A percentile compares a stretch with the other conserved stretches of the same genome.
Conservation (phyloP, 768 basidiomycete species). For the Galerina sulciceps region DNA sequence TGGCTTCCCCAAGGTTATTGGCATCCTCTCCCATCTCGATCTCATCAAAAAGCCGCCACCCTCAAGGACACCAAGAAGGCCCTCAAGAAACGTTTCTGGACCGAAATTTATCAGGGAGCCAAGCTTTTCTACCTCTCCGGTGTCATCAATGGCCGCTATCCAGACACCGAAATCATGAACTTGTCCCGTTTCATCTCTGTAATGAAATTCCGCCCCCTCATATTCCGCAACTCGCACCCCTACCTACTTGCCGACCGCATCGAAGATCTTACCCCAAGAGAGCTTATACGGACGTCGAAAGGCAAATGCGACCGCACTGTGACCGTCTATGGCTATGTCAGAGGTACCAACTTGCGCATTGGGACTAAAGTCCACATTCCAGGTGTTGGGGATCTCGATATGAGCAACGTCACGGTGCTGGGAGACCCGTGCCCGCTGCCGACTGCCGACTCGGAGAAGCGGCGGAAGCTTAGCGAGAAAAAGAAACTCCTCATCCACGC, state of each 20-base stretch:
- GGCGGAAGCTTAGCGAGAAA: conserved; percentile 93
- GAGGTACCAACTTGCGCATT: conserved; percentile 81
- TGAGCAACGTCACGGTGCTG: conserved; percentile 73
- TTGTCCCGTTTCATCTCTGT: conserved; percentile 95
- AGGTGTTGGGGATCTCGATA: conserved; percentile 88
- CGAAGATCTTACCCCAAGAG: conserved; percentile 92
- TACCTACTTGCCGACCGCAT: conserved; percentile 94
- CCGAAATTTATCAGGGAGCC: conserved; percentile 98
- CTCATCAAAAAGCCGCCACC: conserved; percentile 88
- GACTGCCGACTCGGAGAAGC: conserved; percentile 87
- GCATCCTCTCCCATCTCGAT: conserved; percentile 94
- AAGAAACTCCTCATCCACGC: conserved; percentile 91
- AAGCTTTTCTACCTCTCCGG: conserved; percentile 98
- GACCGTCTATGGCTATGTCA: conserved; percentile 93
- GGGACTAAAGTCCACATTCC: conserved; percentile 91
- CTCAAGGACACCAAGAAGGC: conserved; percentile 91
- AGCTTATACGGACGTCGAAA: conserved; percentile 72
- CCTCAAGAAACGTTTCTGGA: conserved; percentile 99
- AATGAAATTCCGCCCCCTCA: conserved; percentile 97
- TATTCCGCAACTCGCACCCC: conserved; percentile 94
- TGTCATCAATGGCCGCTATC: conserved; percentile 96
- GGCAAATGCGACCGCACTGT: conserved; percentile 94
- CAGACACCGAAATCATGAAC: conserved; percentile 95
- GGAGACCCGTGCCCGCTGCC: conserved; percentile 97
- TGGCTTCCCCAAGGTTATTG: conserved; percentile 98